Conservation (phyloP, 495 filamentous ascomycete species). For the Immersiella caudata region DNA sequence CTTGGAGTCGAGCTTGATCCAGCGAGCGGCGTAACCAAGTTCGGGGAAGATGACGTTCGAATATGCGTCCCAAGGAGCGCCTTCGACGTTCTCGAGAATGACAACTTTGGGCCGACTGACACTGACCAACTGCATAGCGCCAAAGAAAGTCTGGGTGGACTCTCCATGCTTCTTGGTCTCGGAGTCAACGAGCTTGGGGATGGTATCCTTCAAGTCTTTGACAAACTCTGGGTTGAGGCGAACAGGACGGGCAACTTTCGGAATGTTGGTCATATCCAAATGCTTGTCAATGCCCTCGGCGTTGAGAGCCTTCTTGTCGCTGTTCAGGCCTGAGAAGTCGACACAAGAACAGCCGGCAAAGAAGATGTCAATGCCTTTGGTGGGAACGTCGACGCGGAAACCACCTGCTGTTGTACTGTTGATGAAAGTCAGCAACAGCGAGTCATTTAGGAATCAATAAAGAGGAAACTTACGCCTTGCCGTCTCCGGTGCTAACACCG, state of each 20-base stretch:
- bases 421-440: conserved; percentile 21
- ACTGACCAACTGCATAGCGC: conserved; percentile 60
- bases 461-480: conserved; percentile 57
- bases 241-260: neutral
- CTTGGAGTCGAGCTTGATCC: conserved; percentile 65
- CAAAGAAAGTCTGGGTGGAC: conserved; percentile 70
- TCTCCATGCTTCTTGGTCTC: conserved; percentile 37
- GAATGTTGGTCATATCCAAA: neutral
- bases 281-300: neutral
- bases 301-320: conserved; percentile 12
- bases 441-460: neutral
- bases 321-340: conserved; percentile 61
- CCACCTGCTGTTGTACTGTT: conserved; percentile 73
- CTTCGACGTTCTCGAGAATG: conserved; percentile 73
- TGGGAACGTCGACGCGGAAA: conserved; percentile 58
- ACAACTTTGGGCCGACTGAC: conserved; percentile 63
- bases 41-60: conserved; percentile 46
- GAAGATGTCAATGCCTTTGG: conserved; percentile 62
- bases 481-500: conserved; percentile 34
- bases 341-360: conserved; percentile 79
- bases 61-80: conserved; percentile 66
- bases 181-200: neutral
- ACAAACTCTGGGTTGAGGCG: conserved; percentile 30
- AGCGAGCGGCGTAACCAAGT: conserved; percentile 58
- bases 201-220: neutral